Percentiles rank a stretch among this genome's conserved stretches.
These are phyloP conservation scores for Linaria vulgaris DNA, from an alignment of 257 asterid genomes.

Conservation along the genomic window DNA sequence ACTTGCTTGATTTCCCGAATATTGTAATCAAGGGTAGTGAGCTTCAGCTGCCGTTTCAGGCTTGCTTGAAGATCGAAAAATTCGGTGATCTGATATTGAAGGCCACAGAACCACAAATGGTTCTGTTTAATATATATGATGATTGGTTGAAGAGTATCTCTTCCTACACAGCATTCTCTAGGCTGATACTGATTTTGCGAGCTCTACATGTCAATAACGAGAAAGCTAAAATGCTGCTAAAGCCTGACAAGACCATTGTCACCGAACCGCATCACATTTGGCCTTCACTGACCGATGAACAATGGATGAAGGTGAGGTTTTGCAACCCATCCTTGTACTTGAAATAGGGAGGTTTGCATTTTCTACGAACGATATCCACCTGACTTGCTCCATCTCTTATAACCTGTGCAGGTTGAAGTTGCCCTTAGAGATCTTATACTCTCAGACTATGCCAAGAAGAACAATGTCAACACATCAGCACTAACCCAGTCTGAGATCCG, in stretches of 20 bases:
- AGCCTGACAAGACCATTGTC: slow-evolving; percentile 94
- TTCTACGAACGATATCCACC: not conserved
- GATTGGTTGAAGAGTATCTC: slow-evolving; percentile 98
- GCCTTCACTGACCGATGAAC: slow-evolving; percentile 95
- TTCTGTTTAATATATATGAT: slow-evolving; percentile 91
- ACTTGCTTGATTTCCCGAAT: slow-evolving; percentile 95
- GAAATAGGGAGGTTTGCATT: not conserved
- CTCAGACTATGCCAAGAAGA: slow-evolving; percentile 98
- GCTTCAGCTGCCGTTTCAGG: slow-evolving; percentile 99
- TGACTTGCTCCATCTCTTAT: slow-evolving; percentile 9
- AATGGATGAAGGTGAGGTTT: slow-evolving; percentile 90
- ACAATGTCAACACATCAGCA: slow-evolving; percentile 95
- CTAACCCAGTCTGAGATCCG: slow-evolving; percentile 95
- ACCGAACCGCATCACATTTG: slow-evolving; percentile 97
- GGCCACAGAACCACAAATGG: slow-evolving; percentile 99
- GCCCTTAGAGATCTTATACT: slow-evolving; percentile 94
- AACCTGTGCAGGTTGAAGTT: slow-evolving; percentile 77
- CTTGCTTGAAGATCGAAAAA: slow-evolving; percentile 97
- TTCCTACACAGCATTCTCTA: slow-evolving; percentile 95
- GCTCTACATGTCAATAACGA: slow-evolving; percentile 94
- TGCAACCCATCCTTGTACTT: not conserved
- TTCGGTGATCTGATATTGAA: slow-evolving; percentile 95
- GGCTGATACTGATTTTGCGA: slow-evolving; percentile 87
- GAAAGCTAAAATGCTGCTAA: slow-evolving; percentile 96
- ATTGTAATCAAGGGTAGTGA: slow-evolving; percentile 99